A percentile compares a stretch with the other conserved stretches of the same genome.
phyloP scores from a whole-genome alignment of 345 rosid genomes.

The Salix dunnii region DNA sequence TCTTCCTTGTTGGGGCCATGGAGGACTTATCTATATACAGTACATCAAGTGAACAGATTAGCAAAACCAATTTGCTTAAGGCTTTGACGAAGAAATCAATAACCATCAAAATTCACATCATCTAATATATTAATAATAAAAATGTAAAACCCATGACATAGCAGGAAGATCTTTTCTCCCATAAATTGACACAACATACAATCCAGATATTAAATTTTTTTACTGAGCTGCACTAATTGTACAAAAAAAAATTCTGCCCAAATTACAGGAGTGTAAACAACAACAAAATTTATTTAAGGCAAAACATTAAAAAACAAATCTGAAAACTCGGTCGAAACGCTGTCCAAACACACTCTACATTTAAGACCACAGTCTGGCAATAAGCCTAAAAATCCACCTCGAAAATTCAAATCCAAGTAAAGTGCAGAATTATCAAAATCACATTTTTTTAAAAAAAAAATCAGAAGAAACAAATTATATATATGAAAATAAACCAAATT shows the following conservation, averaged over 20 bases:
- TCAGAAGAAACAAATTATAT: neutral
- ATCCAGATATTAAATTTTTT: neutral
- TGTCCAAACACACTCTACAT: no score
- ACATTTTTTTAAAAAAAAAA: neutral
- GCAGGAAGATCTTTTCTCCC: neutral
- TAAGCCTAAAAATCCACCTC: neutral
- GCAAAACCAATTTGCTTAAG: neutral
- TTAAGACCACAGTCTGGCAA: neutral
- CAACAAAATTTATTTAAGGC: no score
- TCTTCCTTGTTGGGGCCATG: conserved; percentile 83
- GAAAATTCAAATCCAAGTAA: neutral
- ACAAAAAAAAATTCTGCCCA: neutral
- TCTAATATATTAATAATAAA: neutral
- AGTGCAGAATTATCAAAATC: neutral
- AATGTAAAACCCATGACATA: neutral
- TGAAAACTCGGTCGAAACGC: no score
- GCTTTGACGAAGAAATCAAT: neutral
- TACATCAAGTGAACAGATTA: conserved; percentile 9
- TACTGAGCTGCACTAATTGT: neutral
- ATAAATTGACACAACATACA: neutral
- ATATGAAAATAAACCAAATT: neutral
- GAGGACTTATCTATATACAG: conserved; percentile 25
- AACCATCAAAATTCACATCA: neutral
- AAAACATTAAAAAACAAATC: no score
- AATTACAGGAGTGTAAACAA: no score